phyloP scores from a whole-genome alignment of 208 protist species.

The Leptomonas seymouri region DNA sequence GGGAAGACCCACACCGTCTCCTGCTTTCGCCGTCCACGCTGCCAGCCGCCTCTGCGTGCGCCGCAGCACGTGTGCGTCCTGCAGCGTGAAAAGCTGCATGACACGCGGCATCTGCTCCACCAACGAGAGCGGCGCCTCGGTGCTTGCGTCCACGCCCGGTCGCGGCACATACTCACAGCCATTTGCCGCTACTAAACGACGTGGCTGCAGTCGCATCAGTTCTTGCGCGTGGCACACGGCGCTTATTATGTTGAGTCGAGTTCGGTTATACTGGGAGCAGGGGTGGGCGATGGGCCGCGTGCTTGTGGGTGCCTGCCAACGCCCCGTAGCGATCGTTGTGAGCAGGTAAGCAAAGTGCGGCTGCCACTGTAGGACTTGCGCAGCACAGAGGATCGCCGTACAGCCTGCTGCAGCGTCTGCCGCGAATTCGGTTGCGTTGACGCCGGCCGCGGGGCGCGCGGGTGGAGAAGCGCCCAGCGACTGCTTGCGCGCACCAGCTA shows the following conservation, averaged over 20 bases:
- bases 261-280: constrained; percentile 27
- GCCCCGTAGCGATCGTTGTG: constrained; percentile 33
- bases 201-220: constrained; percentile 32
- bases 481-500: background rate
- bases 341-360: constrained; percentile 35
- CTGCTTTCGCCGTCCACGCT: background rate
- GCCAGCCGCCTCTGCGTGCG: constrained; percentile 7
- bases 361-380: constrained; percentile 28
- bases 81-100: constrained; percentile 31
- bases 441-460: background rate
- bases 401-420: background rate
- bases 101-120: constrained; percentile 26
- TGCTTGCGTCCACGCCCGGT: background rate
- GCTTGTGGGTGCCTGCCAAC: constrained; percentile 23
- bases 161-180: constrained; percentile 26
- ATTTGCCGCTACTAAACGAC: constrained; percentile 9
- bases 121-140: constrained; percentile 8
- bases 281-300: constrained; percentile 15
- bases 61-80: constrained; percentile 12
- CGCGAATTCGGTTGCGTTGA: background rate
- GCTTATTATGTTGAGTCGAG: constrained; percentile 15
- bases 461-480: background rate
- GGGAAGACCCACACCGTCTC: background rate
- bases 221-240: constrained; percentile 26
- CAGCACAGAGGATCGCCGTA: constrained; percentile 8